These are phyloP conservation scores for Chiua virens DNA, from an alignment of 768 basidiomycete species.

Conservation along the genomic window DNA sequence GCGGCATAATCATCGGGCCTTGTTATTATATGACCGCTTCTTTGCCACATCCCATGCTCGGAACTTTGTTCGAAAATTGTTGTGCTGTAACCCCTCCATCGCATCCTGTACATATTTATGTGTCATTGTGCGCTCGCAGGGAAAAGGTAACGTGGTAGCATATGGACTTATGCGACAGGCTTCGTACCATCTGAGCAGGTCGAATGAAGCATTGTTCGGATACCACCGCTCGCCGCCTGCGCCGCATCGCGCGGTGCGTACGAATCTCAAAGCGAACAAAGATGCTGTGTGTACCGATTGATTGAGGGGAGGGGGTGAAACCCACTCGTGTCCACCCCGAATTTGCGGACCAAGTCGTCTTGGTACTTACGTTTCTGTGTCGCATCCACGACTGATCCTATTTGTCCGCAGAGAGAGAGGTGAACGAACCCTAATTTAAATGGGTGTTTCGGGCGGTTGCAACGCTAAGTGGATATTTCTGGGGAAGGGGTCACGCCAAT, in stretches of 20 bases:
- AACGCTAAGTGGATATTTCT: constrained; percentile 2
- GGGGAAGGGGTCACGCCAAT: constrained; percentile 12
- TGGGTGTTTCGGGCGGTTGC: constrained; percentile 9
- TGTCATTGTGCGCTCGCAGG: constrained; percentile 10
- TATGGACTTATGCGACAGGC: not conserved
- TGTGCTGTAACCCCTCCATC: constrained; percentile 19
- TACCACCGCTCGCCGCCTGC: constrained; percentile 5
- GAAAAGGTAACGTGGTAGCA: constrained; percentile 17
- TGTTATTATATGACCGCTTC: constrained; percentile 22
- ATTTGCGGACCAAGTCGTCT: constrained; percentile 13
- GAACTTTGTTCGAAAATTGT: constrained; percentile 6
- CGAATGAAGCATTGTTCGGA: constrained; percentile 7
- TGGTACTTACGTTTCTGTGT: constrained; percentile 22
- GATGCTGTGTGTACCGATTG: constrained; percentile 2
- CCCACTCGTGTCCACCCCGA: constrained; percentile 15
- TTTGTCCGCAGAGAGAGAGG: constrained; percentile 5
- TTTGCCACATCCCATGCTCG: constrained; percentile 10
- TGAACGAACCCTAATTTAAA: constrained; percentile 12
- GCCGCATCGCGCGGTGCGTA: constrained; percentile 1
- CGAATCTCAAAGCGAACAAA: constrained; percentile 16
- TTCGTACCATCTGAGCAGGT: constrained; percentile 11
- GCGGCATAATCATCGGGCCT: not conserved
- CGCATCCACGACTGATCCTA: constrained; percentile 13
- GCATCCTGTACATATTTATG: too few relatives aligned
- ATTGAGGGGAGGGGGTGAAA: too few relatives aligned